Percentiles rank a stretch among this genome's conserved stretches.
Conservation (phyloP, 306 rosid species). For the Malus sylvestris region DNA sequence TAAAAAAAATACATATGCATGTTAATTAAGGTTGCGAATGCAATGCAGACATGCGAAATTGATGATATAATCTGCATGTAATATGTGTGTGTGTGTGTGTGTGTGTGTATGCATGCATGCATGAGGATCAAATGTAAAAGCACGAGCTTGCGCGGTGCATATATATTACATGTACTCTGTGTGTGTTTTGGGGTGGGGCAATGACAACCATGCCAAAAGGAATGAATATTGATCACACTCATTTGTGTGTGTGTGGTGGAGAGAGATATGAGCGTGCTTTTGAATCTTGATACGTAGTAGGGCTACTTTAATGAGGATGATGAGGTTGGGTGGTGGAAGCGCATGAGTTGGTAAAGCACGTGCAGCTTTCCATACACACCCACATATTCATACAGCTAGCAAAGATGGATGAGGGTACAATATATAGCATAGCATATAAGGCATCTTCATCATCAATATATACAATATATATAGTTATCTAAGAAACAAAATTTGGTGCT, state of each 20-base stretch:
- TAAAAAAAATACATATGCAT: not conserved
- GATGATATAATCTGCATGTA: not conserved
- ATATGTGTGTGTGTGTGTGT: too few relatives aligned
- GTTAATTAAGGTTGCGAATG: not conserved
- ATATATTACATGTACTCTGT: not conserved
- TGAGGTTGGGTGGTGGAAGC: constrained; percentile 21
- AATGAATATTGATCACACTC: too few relatives aligned
- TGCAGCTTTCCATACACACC: constrained; percentile 22
- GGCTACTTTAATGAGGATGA: not conserved
- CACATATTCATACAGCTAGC: not conserved
- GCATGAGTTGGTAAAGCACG: constrained; percentile 72
- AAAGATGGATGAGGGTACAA: not conserved
- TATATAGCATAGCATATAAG: not conserved
- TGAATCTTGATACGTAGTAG: not conserved
- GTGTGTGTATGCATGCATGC: not conserved
- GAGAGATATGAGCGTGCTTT: constrained; percentile 23
- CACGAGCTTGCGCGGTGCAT: not conserved
- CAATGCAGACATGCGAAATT: not conserved
- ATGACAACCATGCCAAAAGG: too few relatives aligned
- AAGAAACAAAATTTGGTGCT: too few relatives aligned
- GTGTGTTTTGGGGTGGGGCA: too few relatives aligned
- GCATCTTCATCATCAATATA: not conserved
- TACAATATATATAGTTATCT: not conserved
- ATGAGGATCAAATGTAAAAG: constrained; percentile 6
- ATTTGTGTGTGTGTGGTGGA: not conserved